A percentile compares a stretch with the other conserved stretches of the same genome.
Evolutionary conservation across 2,329 filamentous ascomycete species (phyloP).

Genomic region (Arachnopeziza araneosa): DNA sequence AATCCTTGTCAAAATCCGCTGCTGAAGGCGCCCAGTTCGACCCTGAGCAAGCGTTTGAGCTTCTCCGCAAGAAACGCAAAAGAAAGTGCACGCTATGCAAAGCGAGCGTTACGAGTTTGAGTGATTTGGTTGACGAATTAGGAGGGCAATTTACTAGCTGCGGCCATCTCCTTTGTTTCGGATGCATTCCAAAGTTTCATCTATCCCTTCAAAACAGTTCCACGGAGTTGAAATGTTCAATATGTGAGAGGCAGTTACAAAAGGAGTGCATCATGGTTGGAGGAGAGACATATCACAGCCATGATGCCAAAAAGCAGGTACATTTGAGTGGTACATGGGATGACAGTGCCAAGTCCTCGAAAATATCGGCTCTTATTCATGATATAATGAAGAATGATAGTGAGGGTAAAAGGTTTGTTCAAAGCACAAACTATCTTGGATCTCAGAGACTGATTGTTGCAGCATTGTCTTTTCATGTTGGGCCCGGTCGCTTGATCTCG

Average conservation of each 20-base stretch:
- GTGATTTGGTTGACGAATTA: not conserved
- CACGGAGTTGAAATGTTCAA: not conserved
- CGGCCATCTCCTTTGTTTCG: constrained; percentile 13
- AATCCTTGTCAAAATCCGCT: not conserved
- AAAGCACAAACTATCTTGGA: not conserved
- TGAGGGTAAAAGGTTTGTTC: constrained; percentile 10
- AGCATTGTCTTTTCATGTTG: constrained; percentile 17
- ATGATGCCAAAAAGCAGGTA: not conserved
- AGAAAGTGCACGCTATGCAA: constrained; percentile 7
- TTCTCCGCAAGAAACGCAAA: constrained; percentile 1
- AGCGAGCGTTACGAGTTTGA: constrained; percentile 1
- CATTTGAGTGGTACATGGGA: not conserved
- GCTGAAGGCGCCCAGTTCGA: constrained; percentile 1
- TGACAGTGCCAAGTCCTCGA: constrained; percentile 10
- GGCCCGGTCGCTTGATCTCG: constrained; percentile 13
- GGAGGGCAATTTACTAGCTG: constrained; percentile 10
- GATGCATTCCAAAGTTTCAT: constrained; percentile 8
- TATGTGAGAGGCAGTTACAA: not conserved
- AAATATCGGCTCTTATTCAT: constrained; percentile 5
- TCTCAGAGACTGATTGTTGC: not conserved
- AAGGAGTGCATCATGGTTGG: not conserved
- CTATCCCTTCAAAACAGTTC: not conserved
- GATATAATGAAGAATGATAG: constrained; percentile 7
- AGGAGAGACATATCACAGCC: not conserved
- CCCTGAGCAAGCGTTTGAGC: constrained; percentile 5